A percentile compares a stretch with the other conserved stretches of the same genome.
phyloP scores from a whole-genome alignment of 2,329 filamentous ascomycete species.

The Ilyonectria destructans region DNA sequence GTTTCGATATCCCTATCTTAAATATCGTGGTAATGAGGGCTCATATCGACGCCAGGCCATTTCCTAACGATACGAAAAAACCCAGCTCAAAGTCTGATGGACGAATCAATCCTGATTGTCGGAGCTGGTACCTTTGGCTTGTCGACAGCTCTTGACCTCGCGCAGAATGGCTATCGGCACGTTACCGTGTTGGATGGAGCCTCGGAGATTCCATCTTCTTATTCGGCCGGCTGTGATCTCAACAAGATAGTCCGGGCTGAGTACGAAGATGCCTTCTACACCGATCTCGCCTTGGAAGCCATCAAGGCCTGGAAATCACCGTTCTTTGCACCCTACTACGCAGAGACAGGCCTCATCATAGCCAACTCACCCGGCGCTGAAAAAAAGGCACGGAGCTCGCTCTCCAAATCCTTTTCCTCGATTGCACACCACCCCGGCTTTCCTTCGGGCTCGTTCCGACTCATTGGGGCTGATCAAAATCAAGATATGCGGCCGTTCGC shows the following conservation, averaged over 20 bases:
- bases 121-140: slow-evolving; percentile 54
- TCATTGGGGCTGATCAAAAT: slow-evolving; percentile 59
- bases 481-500: slow-evolving; percentile 55
- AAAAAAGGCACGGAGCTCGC: slow-evolving; percentile 62
- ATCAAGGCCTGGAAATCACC: slow-evolving; percentile 66
- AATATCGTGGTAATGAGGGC: neutral
- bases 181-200: slow-evolving; percentile 55
- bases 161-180: slow-evolving; percentile 49
- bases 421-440: slow-evolving; percentile 59
- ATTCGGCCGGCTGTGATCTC: slow-evolving; percentile 71
- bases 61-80: neutral
- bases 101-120: slow-evolving; percentile 43
- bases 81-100: neutral
- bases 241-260: slow-evolving; percentile 75
- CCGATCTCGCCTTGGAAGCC: slow-evolving; percentile 67
- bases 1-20: neutral
- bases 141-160: slow-evolving; percentile 49
- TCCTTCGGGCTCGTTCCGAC: slow-evolving; percentile 54
- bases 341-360: slow-evolving; percentile 59
- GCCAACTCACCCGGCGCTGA: slow-evolving; percentile 64
- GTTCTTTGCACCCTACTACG: slow-evolving; percentile 67
- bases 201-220: slow-evolving; percentile 11
- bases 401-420: slow-evolving; percentile 53
- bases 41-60: neutral
- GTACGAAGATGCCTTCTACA: slow-evolving; percentile 72